Percentiles rank a stretch among this genome's conserved stretches.
phyloP scores from a whole-genome alignment of 805 yeast genomes.

The Monosporozyma aerobia region DNA sequence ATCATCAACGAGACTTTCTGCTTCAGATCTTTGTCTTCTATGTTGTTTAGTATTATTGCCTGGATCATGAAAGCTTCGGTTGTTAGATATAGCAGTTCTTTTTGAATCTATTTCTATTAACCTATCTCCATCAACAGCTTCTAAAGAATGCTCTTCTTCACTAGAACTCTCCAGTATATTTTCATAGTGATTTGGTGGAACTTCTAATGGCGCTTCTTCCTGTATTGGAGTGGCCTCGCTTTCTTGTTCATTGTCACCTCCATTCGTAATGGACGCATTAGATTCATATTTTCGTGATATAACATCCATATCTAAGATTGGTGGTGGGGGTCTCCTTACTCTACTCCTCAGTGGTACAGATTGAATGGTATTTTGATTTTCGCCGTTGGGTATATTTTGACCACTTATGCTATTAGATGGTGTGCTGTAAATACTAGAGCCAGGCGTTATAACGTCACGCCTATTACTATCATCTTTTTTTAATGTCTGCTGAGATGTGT shows the following conservation, averaged over 20 bases:
- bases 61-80: not conserved
- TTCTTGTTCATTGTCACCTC: not conserved
- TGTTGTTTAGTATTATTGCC: constrained; percentile 7
- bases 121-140: not conserved
- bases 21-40: constrained; percentile 25
- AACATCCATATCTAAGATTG: constrained; percentile 14
- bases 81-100: not conserved
- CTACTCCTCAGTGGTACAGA: not conserved
- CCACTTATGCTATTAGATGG: not conserved
- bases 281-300: constrained; percentile 3
- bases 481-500: not conserved
- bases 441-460: not conserved
- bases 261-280: not conserved
- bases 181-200: not conserved
- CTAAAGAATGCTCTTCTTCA: not conserved
- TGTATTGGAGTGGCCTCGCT: not conserved
- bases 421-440: not conserved
- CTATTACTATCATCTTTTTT: not conserved
- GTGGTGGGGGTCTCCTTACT: constrained; percentile 19
- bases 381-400: not conserved
- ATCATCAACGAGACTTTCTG: constrained; percentile 29
- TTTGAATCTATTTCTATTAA: not conserved
- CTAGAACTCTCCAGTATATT: not conserved
- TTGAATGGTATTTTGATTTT: not conserved
- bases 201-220: not conserved